A percentile compares a stretch with the other conserved stretches of the same genome.
phyloP scores from a whole-genome alignment of 179 eudicot species.

The Beta corolliflora region DNA sequence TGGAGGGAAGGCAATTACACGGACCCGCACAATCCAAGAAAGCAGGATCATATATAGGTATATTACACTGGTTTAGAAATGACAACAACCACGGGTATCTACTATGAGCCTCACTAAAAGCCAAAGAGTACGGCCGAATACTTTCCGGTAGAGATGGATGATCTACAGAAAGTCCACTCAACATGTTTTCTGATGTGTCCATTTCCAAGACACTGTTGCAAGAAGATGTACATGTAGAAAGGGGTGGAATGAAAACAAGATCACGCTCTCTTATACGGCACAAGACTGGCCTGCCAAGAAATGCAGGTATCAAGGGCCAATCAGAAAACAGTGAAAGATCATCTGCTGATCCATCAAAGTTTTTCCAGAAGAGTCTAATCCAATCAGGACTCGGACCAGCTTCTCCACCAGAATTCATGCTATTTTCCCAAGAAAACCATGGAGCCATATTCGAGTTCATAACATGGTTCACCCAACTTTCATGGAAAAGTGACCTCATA shows the following conservation, averaged over 20 bases:
- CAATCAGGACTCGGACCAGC: slow-evolving; percentile 92
- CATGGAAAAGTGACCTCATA: slow-evolving; percentile 76
- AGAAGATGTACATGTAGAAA: slow-evolving; percentile 35
- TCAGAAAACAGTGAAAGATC: slow-evolving; percentile 84
- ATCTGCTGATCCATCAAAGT: slow-evolving; percentile 67
- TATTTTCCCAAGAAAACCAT: slow-evolving; percentile 96
- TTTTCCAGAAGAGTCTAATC: slow-evolving; percentile 93
- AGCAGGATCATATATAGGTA: slow-evolving; percentile 77
- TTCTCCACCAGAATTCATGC: slow-evolving; percentile 54
- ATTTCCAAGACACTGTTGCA: slow-evolving; percentile 30
- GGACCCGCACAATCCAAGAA: slow-evolving; percentile 80
- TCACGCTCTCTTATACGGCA: slow-evolving; percentile 90
- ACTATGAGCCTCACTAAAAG: slow-evolving; percentile 48
- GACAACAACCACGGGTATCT: slow-evolving; percentile 87
- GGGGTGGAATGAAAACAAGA: slow-evolving; percentile 84
- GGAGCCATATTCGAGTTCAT: slow-evolving; percentile 70
- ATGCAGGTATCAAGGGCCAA: slow-evolving; percentile 98
- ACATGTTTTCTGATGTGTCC: slow-evolving; percentile 35
- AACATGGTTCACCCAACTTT: slow-evolving; percentile 89
- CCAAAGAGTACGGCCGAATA: slow-evolving; percentile 48
- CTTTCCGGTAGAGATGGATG: slow-evolving; percentile 46
- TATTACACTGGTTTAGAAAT: slow-evolving; percentile 87
- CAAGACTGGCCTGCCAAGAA: slow-evolving; percentile 89
- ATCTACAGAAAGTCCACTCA: slow-evolving; percentile 37
- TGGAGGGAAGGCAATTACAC: slow-evolving; percentile 65